phyloP scores from a whole-genome alignment of 768 basidiomycete species.

The Filobasidium floriforme region DNA sequence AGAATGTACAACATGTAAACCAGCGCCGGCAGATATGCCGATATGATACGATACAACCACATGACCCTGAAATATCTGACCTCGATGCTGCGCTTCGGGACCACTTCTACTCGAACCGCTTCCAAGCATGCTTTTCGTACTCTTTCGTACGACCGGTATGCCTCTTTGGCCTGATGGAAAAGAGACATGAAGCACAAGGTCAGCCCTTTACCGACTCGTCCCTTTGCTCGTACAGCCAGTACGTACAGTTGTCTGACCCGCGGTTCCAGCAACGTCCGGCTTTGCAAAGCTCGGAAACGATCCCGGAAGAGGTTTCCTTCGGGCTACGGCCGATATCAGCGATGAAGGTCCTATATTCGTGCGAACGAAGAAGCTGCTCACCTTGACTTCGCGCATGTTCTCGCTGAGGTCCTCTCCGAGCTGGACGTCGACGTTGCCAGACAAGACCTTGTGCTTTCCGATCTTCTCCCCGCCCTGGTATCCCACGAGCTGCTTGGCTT shows the following conservation, averaged over 20 bases:
- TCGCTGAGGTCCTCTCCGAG: constrained; percentile 83
- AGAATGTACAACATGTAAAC: background rate
- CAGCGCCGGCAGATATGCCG: background rate
- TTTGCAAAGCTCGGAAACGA: constrained; percentile 77
- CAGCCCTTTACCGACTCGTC: background rate
- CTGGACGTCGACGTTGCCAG: constrained; percentile 69
- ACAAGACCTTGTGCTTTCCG: constrained; percentile 70
- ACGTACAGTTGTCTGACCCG: constrained; percentile 68
- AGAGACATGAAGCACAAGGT: constrained; percentile 12
- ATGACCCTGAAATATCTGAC: too few species aligned
- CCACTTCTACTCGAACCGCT: constrained; percentile 36
- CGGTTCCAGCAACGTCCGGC: constrained; percentile 78
- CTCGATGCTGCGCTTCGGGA: too few species aligned
- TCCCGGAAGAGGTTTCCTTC: constrained; percentile 91
- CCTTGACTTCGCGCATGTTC: constrained; percentile 74
- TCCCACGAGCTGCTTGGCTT: constrained; percentile 56
- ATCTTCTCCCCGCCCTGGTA: constrained; percentile 61
- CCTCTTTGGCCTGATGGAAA: constrained; percentile 30
- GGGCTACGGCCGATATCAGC: constrained; percentile 51
- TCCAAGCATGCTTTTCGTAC: constrained; percentile 47
- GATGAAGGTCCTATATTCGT: background rate
- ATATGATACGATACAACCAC: too few species aligned
- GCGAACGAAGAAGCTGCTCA: constrained; percentile 42
- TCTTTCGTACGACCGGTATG: constrained; percentile 35
- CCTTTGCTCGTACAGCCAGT: background rate